phyloP scores from a whole-genome alignment of 2,329 filamentous ascomycete genomes.

The Clonostachys rosea region DNA sequence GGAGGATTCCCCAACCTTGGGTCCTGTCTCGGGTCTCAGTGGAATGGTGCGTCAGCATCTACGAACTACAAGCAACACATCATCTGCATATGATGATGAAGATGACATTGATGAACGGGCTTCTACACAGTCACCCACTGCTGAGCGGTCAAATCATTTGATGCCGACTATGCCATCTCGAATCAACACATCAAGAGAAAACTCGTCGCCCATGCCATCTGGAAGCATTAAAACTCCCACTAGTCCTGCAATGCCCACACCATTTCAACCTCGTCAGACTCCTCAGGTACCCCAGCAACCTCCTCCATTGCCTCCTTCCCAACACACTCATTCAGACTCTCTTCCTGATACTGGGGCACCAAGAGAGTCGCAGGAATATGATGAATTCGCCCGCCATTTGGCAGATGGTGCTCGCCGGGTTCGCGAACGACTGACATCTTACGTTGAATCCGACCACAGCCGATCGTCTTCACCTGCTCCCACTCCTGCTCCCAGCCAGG shows the following conservation, averaged over 20 bases:
- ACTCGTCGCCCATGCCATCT: no score
- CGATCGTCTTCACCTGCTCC: conserved; percentile 1
- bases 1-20: conserved; percentile 75
- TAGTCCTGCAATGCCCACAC: no score
- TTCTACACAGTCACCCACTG: not conserved
- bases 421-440: conserved; percentile 67
- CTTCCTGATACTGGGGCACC: conserved; percentile 2
- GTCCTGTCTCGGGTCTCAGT: conserved; percentile 65
- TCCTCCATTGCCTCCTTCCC: conserved; percentile 1
- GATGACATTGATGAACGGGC: not conserved
- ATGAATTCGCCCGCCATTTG: conserved; percentile 71
- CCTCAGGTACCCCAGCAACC: not conserved
- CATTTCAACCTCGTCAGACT: not conserved
- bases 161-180: no score
- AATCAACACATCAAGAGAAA: no score
- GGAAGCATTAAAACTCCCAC: no score
- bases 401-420: conserved; percentile 67
- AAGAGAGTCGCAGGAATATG: conserved; percentile 44
- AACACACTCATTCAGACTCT: conserved; percentile 8
- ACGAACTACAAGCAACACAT: conserved; percentile 72
- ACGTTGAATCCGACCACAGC: conserved; percentile 53
- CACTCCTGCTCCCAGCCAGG: not conserved
- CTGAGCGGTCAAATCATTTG: not conserved
- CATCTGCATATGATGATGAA: conserved; percentile 65
- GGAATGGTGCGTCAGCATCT: conserved; percentile 83